Percentiles rank a stretch among this genome's conserved stretches.
Evolutionary conservation across 768 basidiomycete species (phyloP).

Genomic region (Lepiota venenata): DNA sequence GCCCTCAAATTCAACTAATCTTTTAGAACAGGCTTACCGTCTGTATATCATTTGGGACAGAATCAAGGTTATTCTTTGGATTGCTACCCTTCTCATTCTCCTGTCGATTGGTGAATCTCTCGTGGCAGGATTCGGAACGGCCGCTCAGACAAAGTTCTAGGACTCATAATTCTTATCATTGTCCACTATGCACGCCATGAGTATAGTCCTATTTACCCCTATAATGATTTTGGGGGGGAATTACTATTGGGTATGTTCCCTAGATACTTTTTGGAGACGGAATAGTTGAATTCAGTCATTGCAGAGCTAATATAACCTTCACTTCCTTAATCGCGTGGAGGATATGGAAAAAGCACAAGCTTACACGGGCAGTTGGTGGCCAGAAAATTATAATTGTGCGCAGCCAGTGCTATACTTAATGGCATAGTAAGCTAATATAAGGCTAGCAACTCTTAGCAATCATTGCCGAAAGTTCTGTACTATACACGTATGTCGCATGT

Average conservation of each 20-base stretch:
- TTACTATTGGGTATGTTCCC: not conserved
- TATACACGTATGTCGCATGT: not conserved
- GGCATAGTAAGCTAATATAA: not conserved
- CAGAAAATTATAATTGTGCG: not conserved
- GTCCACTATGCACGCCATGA: too few relatives aligned
- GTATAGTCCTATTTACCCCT: too few relatives aligned
- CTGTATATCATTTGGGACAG: constrained; percentile 1
- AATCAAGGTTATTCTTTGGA: not conserved
- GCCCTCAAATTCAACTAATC: too few relatives aligned
- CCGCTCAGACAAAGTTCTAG: not conserved
- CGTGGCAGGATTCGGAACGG: not conserved
- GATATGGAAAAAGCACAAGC: not conserved
- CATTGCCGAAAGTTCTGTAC: not conserved
- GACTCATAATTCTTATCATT: not conserved
- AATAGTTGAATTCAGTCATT: not conserved
- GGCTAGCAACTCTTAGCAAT: not conserved
- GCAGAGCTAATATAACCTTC: not conserved
- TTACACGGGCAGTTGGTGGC: not conserved
- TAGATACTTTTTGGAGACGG: too few relatives aligned
- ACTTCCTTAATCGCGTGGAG: not conserved
- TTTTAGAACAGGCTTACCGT: not conserved
- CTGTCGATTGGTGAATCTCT: not conserved
- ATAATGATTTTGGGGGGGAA: not conserved
- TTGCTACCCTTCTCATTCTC: not conserved
- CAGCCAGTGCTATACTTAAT: not conserved